Evolutionary conservation across 129 eudicot species (phyloP).

Genomic region (Lactuca sativa): DNA sequence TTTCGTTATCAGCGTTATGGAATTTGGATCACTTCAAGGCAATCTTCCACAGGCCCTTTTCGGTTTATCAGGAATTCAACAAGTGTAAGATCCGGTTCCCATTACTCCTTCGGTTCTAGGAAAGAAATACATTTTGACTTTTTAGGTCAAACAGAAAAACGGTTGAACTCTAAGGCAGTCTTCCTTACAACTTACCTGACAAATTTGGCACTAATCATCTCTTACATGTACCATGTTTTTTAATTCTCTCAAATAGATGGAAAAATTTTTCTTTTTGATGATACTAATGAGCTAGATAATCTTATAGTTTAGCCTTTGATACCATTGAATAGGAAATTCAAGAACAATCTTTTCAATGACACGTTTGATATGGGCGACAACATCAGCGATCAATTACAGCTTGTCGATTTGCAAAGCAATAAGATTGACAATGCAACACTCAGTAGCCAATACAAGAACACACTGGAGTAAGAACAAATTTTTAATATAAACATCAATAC

Average conservation of each 20-base stretch:
- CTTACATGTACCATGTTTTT: no score
- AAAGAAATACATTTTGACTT: constrained; percentile 15
- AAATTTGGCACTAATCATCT: neutral
- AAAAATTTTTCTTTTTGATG: neutral
- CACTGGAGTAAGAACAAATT: constrained; percentile 58
- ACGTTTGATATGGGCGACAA: constrained; percentile 57
- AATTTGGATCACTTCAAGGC: constrained; percentile 78
- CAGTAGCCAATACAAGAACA: constrained; percentile 61
- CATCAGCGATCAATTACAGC: constrained; percentile 48
- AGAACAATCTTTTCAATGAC: constrained; percentile 65
- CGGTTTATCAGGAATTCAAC: constrained; percentile 62
- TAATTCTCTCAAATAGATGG: no score
- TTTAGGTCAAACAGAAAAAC: constrained; percentile 7
- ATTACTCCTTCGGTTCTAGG: neutral
- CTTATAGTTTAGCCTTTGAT: constrained; percentile 12
- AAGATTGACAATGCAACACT: constrained; percentile 63
- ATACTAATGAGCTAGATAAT: neutral
- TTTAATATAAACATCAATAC: neutral
- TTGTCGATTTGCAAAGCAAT: constrained; percentile 80
- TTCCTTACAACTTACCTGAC: neutral
- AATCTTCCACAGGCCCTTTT: constrained; percentile 59
- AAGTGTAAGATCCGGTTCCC: constrained; percentile 60
- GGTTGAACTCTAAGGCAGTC: neutral
- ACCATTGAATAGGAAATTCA: constrained; percentile 52
- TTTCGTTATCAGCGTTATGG: constrained; percentile 34